Base-by-base conservation (phyloP, 768 basidiomycete genomes). In the Macrolepiota fuliginosa region DNA sequence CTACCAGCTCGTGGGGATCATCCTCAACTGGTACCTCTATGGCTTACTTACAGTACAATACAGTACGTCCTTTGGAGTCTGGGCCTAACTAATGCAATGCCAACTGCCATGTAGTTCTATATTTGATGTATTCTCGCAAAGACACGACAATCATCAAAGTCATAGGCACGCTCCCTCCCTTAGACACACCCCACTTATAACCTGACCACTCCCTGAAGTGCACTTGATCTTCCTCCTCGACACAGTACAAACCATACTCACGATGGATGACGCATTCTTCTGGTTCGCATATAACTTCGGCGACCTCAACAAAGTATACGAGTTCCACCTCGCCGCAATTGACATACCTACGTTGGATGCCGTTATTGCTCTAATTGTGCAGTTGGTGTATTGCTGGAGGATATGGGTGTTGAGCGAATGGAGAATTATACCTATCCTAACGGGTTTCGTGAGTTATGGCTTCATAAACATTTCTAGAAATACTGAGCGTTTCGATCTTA, bases 221-320 rank as follows among this genome's bases (percentile, higher is more conserved):
- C 50, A 32, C 29, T 10, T 56, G 39, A 40, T 56, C 7, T 56
- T 56, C 25, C 22, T 45, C 24, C 54, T 56, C 12, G 54, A 45
- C 22, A 56, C 39, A 10, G 39, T 45, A 6, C 54, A 56, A 45
- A 45, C 54, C 5, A 10, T 56, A 24, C 35, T 56, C 10, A 56
- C 39, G 9, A 56, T 56, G 54, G 39, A 27, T 1, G 54, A 56
- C 42, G 25, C 25, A 4, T 56, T 56, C 19, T 56, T 42, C n/a
- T 56, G 54, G 54, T 56, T 56, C 27, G 39, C 25, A 13, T 56
- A 56, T 39, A 40, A 56, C 25, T 56, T 56, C 11, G 54, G 54
- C 39, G 25, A 56, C 25, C 3, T 56, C 27, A 3, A 22, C 11
- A 52, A 32, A 27, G 12, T 52, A 32, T 52, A 52, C 27, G 25